These are phyloP conservation scores for Talaromyces albobiverticillius DNA, from an alignment of 2,329 filamentous ascomycete species.

Conservation along the genomic window DNA sequence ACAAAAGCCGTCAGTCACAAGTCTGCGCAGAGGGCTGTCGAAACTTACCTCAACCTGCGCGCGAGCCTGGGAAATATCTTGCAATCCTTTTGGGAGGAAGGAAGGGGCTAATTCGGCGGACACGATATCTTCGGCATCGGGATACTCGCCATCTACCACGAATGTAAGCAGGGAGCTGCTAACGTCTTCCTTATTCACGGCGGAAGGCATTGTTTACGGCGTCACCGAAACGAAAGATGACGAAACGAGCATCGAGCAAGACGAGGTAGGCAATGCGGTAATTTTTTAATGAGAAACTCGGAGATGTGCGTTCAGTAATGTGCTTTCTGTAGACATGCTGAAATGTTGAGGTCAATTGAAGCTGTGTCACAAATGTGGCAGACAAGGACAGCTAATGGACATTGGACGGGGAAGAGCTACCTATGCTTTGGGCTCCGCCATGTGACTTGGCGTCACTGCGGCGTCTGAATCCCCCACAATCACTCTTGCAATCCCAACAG, in stretches of 20 bases:
- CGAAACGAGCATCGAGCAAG: slow-evolving; percentile 2
- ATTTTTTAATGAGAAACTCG: not conserved
- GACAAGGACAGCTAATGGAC: not conserved
- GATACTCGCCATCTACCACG: slow-evolving; percentile 56
- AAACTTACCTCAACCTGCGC: slow-evolving; percentile 51
- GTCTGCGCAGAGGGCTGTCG: not conserved
- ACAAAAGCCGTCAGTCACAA: not conserved
- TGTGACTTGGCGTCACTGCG: slow-evolving; percentile 31
- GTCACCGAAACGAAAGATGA: not conserved
- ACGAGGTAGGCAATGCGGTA: not conserved
- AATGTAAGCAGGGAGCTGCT: slow-evolving; percentile 65
- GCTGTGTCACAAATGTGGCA: not conserved
- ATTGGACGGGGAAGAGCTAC: slow-evolving; percentile 10
- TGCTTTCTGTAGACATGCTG: not conserved
- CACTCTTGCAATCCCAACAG: slow-evolving; percentile 5
- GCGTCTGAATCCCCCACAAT: slow-evolving; percentile 16
- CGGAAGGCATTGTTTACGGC: slow-evolving; percentile 10
- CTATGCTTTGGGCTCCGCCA: slow-evolving; percentile 3
- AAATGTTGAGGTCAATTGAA: not conserved
- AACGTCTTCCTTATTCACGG: slow-evolving; percentile 37
- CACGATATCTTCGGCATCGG: slow-evolving; percentile 55
- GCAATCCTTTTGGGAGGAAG: slow-evolving; percentile 49
- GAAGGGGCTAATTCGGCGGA: slow-evolving; percentile 51
- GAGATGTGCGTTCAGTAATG: not conserved
- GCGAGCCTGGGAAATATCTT: slow-evolving; percentile 50